Base-by-base conservation (phyloP, 2,329 filamentous ascomycete species). In the Alternaria consortialis region DNA sequence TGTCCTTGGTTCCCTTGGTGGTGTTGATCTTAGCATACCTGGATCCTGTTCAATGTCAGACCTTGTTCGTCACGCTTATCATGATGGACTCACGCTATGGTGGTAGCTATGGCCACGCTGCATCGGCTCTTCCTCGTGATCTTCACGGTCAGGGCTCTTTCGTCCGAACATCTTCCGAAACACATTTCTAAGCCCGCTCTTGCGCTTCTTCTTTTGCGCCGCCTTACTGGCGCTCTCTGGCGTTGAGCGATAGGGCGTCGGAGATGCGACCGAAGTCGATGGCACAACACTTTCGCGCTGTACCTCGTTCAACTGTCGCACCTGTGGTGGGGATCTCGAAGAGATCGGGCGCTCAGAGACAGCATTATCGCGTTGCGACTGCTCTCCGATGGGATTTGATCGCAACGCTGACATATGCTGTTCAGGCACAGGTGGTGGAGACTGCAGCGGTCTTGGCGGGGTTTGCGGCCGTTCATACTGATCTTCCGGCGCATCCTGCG, bases 91-190 rank as follows among this genome's bases (percentile, higher is more conserved):
- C 71, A 79, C 77, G 48, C 77, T 80, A 25, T 68, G 67, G 46
- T 77, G 75, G 54, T 80, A 75, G 50, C 62, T 71, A 57, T 79
- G 77, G 17, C 72, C 68, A 43, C 65, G 70, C 31, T 60, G 65
- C 46, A 43, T 53, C 32, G 62, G 37, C 25, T 72, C 67, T 48
- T 70, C 66, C n/a, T 71, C 67, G 11, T 60, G 61, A 46, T 74
- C 65, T 7, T 66, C 56, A 46, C 72, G 70, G 11, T 76, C 73
- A 15, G 69, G 73, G 32, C 69, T 67, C 57, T 67, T 77, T 37
- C 72, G 69, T 13, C 77, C 74, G 55, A 80, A 79, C 73, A 80
- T 79, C 53, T 77, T 77, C 4, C 76, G 71, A 50, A 80, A 77
- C 7, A 77, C 77, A 63, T 70, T 70, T 36, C 74, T 64, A 27